phyloP scores from a whole-genome alignment of 2,329 filamentous ascomycete species.

The Beauveria pseudobassiana region DNA sequence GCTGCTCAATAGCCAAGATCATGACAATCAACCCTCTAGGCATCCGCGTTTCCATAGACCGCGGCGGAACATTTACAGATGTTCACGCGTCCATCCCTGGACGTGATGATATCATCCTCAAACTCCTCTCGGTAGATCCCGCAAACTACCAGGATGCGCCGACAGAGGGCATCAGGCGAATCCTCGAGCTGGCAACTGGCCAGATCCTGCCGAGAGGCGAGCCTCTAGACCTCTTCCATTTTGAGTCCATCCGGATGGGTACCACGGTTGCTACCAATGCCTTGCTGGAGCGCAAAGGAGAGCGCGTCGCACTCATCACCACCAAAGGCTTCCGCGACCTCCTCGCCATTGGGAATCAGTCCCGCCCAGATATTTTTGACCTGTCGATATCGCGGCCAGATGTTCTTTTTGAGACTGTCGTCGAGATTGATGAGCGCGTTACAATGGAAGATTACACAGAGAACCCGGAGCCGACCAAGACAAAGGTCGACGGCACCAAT shows the following conservation, averaged over 20 bases:
- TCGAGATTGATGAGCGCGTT: constrained; percentile 69
- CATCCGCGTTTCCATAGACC: constrained; percentile 27
- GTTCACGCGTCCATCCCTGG: constrained; percentile 60
- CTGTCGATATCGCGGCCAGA: constrained; percentile 61
- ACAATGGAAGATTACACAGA: constrained; percentile 69
- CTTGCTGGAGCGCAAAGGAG: constrained; percentile 66
- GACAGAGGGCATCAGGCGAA: constrained; percentile 59
- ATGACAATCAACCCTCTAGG: constrained; percentile 19
- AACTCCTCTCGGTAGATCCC: constrained; percentile 65
- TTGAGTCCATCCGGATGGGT: constrained; percentile 70
- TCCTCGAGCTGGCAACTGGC: constrained; percentile 27
- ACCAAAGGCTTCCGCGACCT: constrained; percentile 68
- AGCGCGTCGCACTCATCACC: constrained; percentile 61
- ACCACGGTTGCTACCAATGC: constrained; percentile 75
- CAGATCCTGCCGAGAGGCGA: constrained; percentile 26
- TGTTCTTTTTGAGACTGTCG: constrained; percentile 60
- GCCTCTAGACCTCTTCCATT: constrained; percentile 26
- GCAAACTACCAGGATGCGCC: constrained; percentile 67
- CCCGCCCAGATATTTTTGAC: constrained; percentile 65
- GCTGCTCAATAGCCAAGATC: not conserved
- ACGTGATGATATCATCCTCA: constrained; percentile 61
- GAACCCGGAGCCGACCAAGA: constrained; percentile 50
- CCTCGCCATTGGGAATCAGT: constrained; percentile 66
- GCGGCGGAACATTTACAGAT: constrained; percentile 57
- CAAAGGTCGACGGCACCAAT: constrained; percentile 30